phyloP scores from a whole-genome alignment of 495 filamentous ascomycete genomes.

The Penicillium paxilli region DNA sequence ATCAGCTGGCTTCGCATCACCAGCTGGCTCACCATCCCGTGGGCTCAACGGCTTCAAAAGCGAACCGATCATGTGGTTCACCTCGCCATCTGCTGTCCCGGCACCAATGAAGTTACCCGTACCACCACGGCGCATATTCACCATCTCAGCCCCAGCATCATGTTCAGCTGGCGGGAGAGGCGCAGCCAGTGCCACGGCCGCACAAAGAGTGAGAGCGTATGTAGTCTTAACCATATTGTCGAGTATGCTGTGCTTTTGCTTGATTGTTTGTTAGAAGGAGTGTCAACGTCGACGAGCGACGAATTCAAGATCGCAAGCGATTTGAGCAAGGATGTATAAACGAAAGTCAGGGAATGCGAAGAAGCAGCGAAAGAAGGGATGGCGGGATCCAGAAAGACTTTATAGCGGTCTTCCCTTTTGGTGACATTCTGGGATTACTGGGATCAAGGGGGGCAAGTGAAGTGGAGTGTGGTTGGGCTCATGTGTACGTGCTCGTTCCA shows the following conservation, averaged over 20 bases:
- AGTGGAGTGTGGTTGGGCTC: not conserved
- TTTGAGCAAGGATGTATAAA: conserved; percentile 6
- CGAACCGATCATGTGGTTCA: conserved; percentile 10
- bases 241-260: not conserved
- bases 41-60: conserved; percentile 1
- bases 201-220: conserved; percentile 26
- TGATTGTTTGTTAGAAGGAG: conserved; percentile 15
- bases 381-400: not conserved
- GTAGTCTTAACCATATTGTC: conserved; percentile 29
- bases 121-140: conserved; percentile 10
- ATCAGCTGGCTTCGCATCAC: not conserved
- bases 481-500: no score
- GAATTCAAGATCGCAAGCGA: not conserved
- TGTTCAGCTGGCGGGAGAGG: conserved; percentile 13
- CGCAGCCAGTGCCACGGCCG: conserved; percentile 24
- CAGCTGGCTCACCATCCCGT: not conserved
- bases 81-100: conserved; percentile 11
- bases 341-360: conserved; percentile 23
- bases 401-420: conserved; percentile 18
- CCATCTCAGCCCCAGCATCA: conserved; percentile 2
- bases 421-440: conserved; percentile 22
- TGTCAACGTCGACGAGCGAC: conserved; percentile 27
- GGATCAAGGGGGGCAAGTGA: conserved; percentile 26
- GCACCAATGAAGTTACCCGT: conserved; percentile 18
- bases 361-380: conserved; percentile 5